Evolutionary conservation across 2,329 filamentous ascomycete genomes (phyloP).

Genomic region (Ascomycota sp.): DNA sequence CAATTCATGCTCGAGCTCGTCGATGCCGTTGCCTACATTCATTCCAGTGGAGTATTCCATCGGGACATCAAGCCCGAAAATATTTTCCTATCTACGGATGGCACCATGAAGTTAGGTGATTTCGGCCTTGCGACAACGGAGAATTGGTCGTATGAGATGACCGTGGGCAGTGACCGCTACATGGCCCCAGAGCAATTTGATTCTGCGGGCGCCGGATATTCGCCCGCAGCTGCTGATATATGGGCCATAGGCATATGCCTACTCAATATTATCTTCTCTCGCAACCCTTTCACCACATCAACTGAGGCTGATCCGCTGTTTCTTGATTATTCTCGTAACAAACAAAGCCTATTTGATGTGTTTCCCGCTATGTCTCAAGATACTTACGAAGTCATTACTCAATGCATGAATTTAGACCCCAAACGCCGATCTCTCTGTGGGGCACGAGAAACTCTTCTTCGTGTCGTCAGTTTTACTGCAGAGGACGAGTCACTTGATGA

Average conservation of each 20-base stretch:
- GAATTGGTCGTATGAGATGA: conserved; percentile 76
- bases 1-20: conserved; percentile 94
- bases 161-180: conserved; percentile 92
- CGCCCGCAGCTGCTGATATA: conserved; percentile 79
- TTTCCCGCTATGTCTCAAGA: conserved; percentile 98
- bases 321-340: conserved; percentile 79
- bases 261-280: conserved; percentile 87
- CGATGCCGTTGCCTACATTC: conserved; percentile 74
- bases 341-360: conserved; percentile 90
- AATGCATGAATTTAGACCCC: conserved; percentile 83
- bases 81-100: conserved; percentile 77
- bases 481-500: conserved; percentile 82
- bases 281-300: conserved; percentile 86
- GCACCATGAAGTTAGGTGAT: conserved; percentile 88
- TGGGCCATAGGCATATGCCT: conserved; percentile 96
- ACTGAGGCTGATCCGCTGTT: conserved; percentile 84
- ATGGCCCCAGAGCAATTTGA: conserved; percentile 99
- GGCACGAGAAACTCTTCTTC: conserved; percentile 57
- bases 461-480: conserved; percentile 78
- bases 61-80: conserved; percentile 99
- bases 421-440: conserved; percentile 65
- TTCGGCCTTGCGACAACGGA: conserved; percentile 85
- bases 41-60: conserved; percentile 80
- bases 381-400: conserved; percentile 79
- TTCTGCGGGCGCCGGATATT: conserved; percentile 70